Percentiles rank a stretch among this genome's conserved stretches.
Conservation (phyloP, 75 land plant species). For the Cupressus sempervirens region DNA sequence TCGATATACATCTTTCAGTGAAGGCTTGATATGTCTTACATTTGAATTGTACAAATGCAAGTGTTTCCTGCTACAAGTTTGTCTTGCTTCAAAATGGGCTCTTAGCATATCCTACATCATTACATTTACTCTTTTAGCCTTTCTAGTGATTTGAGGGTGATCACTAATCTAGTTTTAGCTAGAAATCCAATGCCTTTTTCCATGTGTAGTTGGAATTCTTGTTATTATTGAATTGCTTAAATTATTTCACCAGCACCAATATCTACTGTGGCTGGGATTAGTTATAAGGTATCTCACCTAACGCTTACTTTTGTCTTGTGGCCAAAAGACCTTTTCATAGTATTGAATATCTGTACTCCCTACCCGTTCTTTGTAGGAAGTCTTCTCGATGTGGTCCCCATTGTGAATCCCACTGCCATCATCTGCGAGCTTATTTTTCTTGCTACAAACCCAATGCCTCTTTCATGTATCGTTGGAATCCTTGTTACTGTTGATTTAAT, state of each 20-base stretch:
- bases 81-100: not conserved
- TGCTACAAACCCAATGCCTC: not conserved
- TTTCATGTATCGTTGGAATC: not conserved
- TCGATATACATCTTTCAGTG: not conserved
- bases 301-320: no score
- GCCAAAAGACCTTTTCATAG: not conserved
- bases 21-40: not conserved
- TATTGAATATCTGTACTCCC: not conserved
- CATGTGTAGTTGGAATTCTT: not conserved
- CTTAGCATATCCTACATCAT: not conserved
- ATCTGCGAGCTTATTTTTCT: not conserved
- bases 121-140: not conserved
- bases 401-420: not conserved
- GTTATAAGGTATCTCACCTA: no score
- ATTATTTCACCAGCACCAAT: no score
- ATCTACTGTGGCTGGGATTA: no score
- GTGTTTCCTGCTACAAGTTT: not conserved
- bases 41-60: not conserved
- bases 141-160: not conserved
- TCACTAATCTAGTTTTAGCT: not conserved
- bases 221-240: no score
- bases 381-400: not conserved
- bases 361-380: not conserved
- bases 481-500: not conserved
- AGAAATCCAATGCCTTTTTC: not conserved